Evolutionary conservation across 208 protist species (phyloP).

Genomic region (Leishmania tropica): DNA sequence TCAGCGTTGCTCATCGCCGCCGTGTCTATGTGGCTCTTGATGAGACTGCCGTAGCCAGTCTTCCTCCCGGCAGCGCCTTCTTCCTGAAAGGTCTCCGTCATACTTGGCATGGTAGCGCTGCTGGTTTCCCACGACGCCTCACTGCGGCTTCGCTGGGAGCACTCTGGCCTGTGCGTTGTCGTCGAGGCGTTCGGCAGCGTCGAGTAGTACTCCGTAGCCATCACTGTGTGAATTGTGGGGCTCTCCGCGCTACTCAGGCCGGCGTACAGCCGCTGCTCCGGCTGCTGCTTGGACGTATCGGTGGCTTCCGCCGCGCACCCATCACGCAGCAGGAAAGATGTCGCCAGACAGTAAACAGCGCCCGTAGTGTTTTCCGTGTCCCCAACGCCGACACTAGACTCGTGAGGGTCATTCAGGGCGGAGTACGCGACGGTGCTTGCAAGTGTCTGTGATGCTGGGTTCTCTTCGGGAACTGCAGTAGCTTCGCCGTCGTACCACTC

Average conservation of each 20-base stretch:
- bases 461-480: not conserved
- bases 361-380: not conserved
- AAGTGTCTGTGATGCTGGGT: not conserved
- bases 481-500: no score
- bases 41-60: slow-evolving; percentile 10
- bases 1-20: not conserved
- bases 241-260: not conserved
- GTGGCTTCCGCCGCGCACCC: not conserved
- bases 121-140: not conserved
- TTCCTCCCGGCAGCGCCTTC: not conserved
- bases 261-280: not conserved
- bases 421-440: not conserved
- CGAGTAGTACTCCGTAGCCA: slow-evolving; percentile 5
- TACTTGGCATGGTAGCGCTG: not conserved
- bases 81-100: not conserved
- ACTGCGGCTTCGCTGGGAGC: not conserved
- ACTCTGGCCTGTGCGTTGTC: slow-evolving; percentile 12
- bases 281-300: not conserved
- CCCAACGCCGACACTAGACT: not conserved
- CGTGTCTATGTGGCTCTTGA: slow-evolving; percentile 3
- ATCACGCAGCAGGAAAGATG: not conserved
- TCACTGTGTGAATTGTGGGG: not conserved
- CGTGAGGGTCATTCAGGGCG: not conserved
- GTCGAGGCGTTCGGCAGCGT: slow-evolving; percentile 19
- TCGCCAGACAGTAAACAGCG: not conserved